Evolutionary conservation across 192 early-diverging fungal species (phyloP), one percentile per base, ranked within the genome.

Genomic region (Podochytrium sp.): DNA sequence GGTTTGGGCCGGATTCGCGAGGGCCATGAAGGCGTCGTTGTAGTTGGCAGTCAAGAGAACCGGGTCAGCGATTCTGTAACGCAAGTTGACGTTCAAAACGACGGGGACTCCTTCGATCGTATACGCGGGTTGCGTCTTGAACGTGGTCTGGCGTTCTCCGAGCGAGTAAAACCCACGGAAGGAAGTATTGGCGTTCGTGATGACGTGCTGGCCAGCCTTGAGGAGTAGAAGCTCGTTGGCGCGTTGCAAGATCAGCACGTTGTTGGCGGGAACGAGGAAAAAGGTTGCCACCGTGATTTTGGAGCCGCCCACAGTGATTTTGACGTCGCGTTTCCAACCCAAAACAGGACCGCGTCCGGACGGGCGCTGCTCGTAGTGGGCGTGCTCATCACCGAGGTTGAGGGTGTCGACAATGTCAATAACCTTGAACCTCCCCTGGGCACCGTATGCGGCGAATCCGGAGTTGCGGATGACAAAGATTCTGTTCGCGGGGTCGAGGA

Each of bases 191-290:
- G 79, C 73, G 55, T 82, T 80, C 12, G 81, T 83, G 39, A 84
- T 80, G 56, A 82, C 81, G 56, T 85, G 83, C 79, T 85, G 83
- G 23, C 83, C 83, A 35, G 78, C 83, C n/a, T 78, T 42, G 16
- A 85, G 61, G 3, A 69, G 58, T 2, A 85, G 35, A 6, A 85
- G 58, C 35, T 81, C 68, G 23, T 79, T 81, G 25, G 77, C 82
- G 42, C 77, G 78, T 71, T 85, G 83, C 40, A 85, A 53, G 35
- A 85, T 72, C 10, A 76, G 57, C 23, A 81, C 75, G 41, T 84
- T 84, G 49, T 84, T 84, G n/a, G 82, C 83, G n/a, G 83, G 83
- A n/a, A 84, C 74, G 57, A 79, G 75, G 42, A 85, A 76, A 49
- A 85, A 85, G 1, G 82, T 84, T 23, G 82, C 81, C 35, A 83